These are phyloP conservation scores for Sugiyamaella floridensis DNA, from an alignment of 805 yeast species.

Conservation along the genomic window DNA sequence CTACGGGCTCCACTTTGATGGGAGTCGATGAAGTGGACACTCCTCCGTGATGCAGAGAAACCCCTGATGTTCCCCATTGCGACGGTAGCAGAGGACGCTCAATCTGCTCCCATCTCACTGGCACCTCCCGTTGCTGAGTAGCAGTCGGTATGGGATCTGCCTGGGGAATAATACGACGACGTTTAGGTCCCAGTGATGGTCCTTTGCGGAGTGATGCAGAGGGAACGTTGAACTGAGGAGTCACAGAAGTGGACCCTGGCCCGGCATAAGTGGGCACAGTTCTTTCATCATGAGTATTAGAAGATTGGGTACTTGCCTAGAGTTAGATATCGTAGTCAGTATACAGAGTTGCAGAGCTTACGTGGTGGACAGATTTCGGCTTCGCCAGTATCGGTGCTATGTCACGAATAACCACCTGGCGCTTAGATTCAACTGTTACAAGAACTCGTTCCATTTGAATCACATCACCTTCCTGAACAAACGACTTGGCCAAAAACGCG, in stretches of 20 bases:
- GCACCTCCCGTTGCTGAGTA: neutral
- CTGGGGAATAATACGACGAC: neutral
- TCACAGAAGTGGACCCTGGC: neutral
- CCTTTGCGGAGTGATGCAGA: neutral
- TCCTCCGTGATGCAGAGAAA: too few relatives aligned
- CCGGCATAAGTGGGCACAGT: too few relatives aligned
- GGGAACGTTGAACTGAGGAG: neutral
- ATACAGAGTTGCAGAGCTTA: neutral
- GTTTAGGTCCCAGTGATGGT: slow-evolving; percentile 1
- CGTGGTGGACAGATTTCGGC: slow-evolving; percentile 1
- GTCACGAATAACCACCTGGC: slow-evolving; percentile 12
- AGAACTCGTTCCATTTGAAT: slow-evolving; percentile 24
- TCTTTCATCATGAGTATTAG: too few relatives aligned
- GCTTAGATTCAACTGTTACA: slow-evolving; percentile 23
- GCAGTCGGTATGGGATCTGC: neutral
- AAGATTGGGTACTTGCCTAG: too few relatives aligned
- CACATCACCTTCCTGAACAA: slow-evolving; percentile 18
- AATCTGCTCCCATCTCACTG: neutral
- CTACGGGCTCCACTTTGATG: too few relatives aligned
- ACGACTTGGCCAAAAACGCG: slow-evolving; percentile 8
- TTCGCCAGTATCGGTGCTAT: slow-evolving; percentile 12
- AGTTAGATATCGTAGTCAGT: too few relatives aligned
- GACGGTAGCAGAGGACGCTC: neutral
- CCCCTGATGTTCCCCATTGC: neutral
- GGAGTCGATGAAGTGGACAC: too few relatives aligned